These are phyloP conservation scores for Botrytis hyacinthi DNA, from an alignment of 2,329 filamentous ascomycete species.

Conservation along the genomic window DNA sequence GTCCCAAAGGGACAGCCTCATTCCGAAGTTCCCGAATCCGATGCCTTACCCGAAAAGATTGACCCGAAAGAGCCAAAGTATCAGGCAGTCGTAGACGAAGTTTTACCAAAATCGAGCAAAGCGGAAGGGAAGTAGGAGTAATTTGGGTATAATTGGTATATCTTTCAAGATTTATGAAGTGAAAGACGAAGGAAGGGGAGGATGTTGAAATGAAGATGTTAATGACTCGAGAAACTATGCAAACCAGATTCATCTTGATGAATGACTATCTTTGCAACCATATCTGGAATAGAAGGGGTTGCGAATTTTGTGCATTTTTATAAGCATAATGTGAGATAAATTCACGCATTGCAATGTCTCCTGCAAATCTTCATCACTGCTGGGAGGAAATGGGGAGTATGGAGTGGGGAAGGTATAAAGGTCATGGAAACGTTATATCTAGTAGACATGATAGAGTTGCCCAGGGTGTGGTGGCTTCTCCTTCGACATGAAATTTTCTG, in stretches of 20 bases:
- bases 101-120: conserved; percentile 14
- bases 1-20: conserved; percentile 61
- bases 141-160: background rate
- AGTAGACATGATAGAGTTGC: conserved; percentile 24
- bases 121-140: conserved; percentile 16
- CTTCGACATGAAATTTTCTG: conserved; percentile 26
- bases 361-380: conserved; percentile 18
- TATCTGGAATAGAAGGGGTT: conserved; percentile 29
- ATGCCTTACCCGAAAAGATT: conserved; percentile 24
- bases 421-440: conserved; percentile 23
- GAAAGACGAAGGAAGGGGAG: conserved; percentile 16
- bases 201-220: conserved; percentile 17
- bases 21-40: conserved; percentile 15
- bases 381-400: conserved; percentile 16
- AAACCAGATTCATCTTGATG: conserved; percentile 30
- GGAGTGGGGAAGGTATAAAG: conserved; percentile 13
- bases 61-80: conserved; percentile 30
- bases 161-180: conserved; percentile 7
- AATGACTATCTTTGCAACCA: conserved; percentile 28
- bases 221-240: conserved; percentile 18
- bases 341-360: conserved; percentile 27
- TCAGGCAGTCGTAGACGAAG: conserved; percentile 28
- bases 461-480: conserved; percentile 26
- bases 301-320: conserved; percentile 27
- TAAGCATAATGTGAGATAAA: conserved; percentile 23